Base-by-base conservation (phyloP, 1,284 basidiomycete genomes). In the Pseudozyma sp. region DNA sequence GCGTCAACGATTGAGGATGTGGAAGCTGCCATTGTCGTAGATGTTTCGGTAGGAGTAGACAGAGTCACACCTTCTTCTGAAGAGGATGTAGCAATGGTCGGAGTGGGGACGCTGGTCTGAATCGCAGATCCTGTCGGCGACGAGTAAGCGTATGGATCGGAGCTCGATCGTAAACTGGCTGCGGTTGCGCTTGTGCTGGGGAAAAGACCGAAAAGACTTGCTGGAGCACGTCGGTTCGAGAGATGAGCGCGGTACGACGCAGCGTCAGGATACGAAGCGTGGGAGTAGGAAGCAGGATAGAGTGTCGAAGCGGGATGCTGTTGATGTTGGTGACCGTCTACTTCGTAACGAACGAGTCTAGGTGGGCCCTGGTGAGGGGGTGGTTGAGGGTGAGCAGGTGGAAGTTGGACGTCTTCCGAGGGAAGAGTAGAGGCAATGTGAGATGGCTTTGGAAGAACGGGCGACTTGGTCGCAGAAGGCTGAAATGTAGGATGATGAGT, bases 391-490 rank as follows among this genome's bases (percentile, higher is more conserved):
- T 69, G 74, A 14, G 61, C 34, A 8, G 62, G 48, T 1, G 52
- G 52, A 1, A 42, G 16, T 19, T 2, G 34, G 13, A 16, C n/a
- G 42, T 76, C 68, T 48, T 76, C 68, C 0, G 68, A 34, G 7
- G 55, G 68, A 12, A 69, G 58, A 1, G 69, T 58, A 3, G 73
- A 71, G 7, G 64, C 52, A 43, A 70, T 59, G 11, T 68, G 64
- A 4, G 69, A 68, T 5, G 73, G 73, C 40, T 76, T 76, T 39
- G 73, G 73, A 1, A 76, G 65, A 16, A 76, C 73, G 49, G 72
- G 71, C 3, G 71, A 66, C n/a, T 66, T 66, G 52, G 66, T 51
- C 9, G 48, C 18, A 5, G 66, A n/a, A 0, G 66, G 35, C 6
- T 59, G 60, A 36, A 45, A 55, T 0, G 60, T 49, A 7, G 71